Evolutionary conservation across 192 early-diverging fungal genomes (phyloP), one percentile per base, ranked within the genome.

Genomic region (Linderina pennispora): DNA sequence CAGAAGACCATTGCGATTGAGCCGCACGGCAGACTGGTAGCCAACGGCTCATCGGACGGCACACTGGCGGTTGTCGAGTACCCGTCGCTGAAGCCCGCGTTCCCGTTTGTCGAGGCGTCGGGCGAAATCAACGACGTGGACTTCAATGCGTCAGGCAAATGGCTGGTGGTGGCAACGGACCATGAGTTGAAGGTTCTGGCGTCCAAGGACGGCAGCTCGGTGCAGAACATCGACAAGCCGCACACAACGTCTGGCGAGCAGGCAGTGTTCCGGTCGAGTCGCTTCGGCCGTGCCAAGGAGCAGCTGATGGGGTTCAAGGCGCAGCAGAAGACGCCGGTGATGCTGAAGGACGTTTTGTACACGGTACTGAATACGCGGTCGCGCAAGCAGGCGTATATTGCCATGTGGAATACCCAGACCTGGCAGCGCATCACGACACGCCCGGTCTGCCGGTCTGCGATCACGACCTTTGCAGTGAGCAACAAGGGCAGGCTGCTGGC

Each of bases 401-500:
- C 57, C 4, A 18, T 55, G 36, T 74, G 63, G 63, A 43, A 59
- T 16, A 55, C 64, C 0, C 23, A n/a, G 11, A 42, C n/a, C 13
- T 74, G 71, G 71, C 43, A 11, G 14, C 36, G 53, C 7, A 16
- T 53, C 2, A 46, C 46, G 2, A 63, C 59, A 3, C 47, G 59
- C 2, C 48, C 44, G 1, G 59, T 63, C 1, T 50, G 49, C 41
- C 34, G 45, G 34, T 67, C 59, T 22, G 43, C 65, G 3, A 63
- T 67, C 21, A 64, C 62, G 2, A 57, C 69, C 4, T 62, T 73
- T 58, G 38, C 47, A 8, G 15, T 50, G 49, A 92, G 91, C 48
- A 47, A 56, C 11, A 66, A 81, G 43, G 93, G 93, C 18, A 62
- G 57, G 13, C 48, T 90, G 24, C 58, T 91, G 32, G 89, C 78